Base-by-base conservation (phyloP, 306 rosid species). In the Medicago truncatula region DNA sequence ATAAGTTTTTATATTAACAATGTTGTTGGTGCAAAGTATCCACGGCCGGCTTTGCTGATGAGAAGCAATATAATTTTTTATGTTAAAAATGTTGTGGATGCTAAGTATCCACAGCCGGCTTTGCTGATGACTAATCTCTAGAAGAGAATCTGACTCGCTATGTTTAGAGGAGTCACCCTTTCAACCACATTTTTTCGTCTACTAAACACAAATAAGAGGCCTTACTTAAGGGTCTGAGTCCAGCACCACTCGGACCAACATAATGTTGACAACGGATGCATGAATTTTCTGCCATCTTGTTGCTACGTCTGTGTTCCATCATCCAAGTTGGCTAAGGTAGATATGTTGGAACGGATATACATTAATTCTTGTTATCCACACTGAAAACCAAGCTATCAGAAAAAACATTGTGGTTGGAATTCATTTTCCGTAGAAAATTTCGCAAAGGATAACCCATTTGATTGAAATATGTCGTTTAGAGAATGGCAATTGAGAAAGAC, bases 331-430 rank as follows among this genome's bases (percentile, higher is more conserved):
- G 9, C 13, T 60, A 60, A 60, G 40, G 66, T 25, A 59, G 65
- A 11, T 59, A 28, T 13, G 11, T 13, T 60, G 28, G 40, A 28
- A 60, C 31, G 3, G 40, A 60, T 21, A 72, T 56, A 39, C 15
- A 21, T 56, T 72, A 38, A 41, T 8, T 60, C 31, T 60, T 60
- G 23, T 39, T 70, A 34, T 38, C 62, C 31, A 17, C 47, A 49
- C 61, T 14, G 17, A 70, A 70, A 70, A 67, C 14, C 58, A 44
- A 65, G 15, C 13, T 11, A 40, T 66, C 34, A 18, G 31, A 39
- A 18, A 12, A 20, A 44, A 43, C 1, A 8, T 4, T 13, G 9
- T 53, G 36, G 50, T 36, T 53, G 36, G 13, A 53, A 21, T 70
- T 53, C 50, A 71, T 34, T 71, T 53, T n/a, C 7, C 23, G 31